Conservation (phyloP, 768 basidiomycete species). For the Calvatia gigantea region DNA sequence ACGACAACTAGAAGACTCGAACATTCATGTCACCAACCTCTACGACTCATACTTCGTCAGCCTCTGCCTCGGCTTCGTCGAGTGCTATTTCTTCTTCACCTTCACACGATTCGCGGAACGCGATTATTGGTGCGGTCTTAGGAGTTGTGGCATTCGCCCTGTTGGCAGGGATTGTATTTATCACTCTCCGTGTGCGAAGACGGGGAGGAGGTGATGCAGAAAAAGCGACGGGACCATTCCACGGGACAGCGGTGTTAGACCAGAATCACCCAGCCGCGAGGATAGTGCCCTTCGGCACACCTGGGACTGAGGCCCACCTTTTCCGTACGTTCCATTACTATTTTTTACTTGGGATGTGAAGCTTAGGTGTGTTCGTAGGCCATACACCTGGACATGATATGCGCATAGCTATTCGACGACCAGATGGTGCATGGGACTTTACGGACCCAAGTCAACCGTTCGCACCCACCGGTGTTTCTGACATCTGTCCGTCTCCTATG, state of each 20-base stretch:
- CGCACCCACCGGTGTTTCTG: slow-evolving; percentile 34
- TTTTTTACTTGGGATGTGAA: neutral
- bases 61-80: slow-evolving; percentile 11
- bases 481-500: slow-evolving; percentile 19
- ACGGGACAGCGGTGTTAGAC: slow-evolving; percentile 25
- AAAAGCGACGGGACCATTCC: slow-evolving; percentile 23
- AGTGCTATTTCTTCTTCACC: slow-evolving; percentile 7
- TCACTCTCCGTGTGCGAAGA: slow-evolving; percentile 31
- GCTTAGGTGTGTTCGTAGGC: slow-evolving; percentile 26
- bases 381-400: slow-evolving; percentile 52
- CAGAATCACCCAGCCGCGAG: slow-evolving; percentile 34
- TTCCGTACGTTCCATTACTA: slow-evolving; percentile 30
- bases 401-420: slow-evolving; percentile 51
- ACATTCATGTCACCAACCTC: slow-evolving; percentile 9
- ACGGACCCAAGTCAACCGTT: slow-evolving; percentile 37
- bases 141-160: slow-evolving; percentile 26
- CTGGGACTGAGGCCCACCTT: slow-evolving; percentile 30
- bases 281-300: slow-evolving; percentile 39
- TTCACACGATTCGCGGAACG: slow-evolving; percentile 25
- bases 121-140: slow-evolving; percentile 28
- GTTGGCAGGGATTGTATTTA: slow-evolving; percentile 26
- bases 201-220: slow-evolving; percentile 17
- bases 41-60: slow-evolving; percentile 13
- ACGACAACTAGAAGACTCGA: neutral
- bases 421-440: slow-evolving; percentile 58